phyloP scores from a whole-genome alignment of 2,329 filamentous ascomycete species.

The Alternaria dauci region DNA sequence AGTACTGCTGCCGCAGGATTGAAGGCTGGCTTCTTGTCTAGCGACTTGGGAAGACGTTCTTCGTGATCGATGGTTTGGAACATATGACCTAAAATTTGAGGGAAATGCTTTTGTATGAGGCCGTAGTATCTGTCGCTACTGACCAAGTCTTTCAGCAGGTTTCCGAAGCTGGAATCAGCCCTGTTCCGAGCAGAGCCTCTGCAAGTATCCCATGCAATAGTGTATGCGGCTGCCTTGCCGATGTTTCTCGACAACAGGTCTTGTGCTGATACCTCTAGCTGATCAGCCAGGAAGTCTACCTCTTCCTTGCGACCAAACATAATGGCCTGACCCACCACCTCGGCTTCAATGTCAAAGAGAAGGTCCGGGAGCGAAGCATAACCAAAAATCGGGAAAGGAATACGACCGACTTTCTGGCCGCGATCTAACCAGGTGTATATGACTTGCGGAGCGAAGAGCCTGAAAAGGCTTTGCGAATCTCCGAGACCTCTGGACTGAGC shows the following conservation, averaged over 20 bases:
- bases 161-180: conserved; percentile 66
- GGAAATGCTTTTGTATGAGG: conserved; percentile 73
- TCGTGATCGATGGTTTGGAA: conserved; percentile 69
- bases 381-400: conserved; percentile 87
- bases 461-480: conserved; percentile 76
- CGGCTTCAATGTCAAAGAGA: conserved; percentile 74
- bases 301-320: conserved; percentile 79
- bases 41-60: conserved; percentile 38
- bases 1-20: conserved; percentile 70
- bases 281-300: conserved; percentile 66
- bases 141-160: conserved; percentile 72
- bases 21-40: conserved; percentile 69
- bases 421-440: conserved; percentile 91
- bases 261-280: conserved; percentile 35
- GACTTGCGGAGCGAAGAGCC: conserved; percentile 85
- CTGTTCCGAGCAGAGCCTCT: conserved; percentile 48
- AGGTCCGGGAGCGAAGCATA: conserved; percentile 75
- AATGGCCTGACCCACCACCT: conserved; percentile 79
- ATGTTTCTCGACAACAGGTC: conserved; percentile 69
- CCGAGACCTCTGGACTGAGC: conserved; percentile 70
- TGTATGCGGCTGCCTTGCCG: conserved; percentile 81
- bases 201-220: conserved; percentile 77
- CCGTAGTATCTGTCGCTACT: conserved; percentile 71
- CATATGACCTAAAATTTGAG: conserved; percentile 77
- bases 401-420: conserved; percentile 57